These are phyloP conservation scores for Blastosporella zonata DNA, from an alignment of 1,284 basidiomycete genomes.

Conservation along the genomic window DNA sequence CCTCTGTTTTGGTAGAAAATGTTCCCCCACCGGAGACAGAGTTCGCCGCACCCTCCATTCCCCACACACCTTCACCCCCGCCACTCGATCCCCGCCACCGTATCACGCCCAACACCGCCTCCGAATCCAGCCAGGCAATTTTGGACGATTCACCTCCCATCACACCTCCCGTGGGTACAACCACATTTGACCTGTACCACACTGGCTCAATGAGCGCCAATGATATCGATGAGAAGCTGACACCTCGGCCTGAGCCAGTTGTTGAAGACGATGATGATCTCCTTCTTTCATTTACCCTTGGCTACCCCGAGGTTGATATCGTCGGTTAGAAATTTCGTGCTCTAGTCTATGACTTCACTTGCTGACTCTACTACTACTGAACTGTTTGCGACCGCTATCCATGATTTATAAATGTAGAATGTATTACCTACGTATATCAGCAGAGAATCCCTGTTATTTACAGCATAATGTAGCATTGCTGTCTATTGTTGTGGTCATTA, in stretches of 20 bases:
- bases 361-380: too few relatives aligned
- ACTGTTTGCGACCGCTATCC: too few relatives aligned
- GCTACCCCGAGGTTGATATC: constrained; percentile 16
- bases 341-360: too few relatives aligned
- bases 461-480: too few relatives aligned
- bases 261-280: constrained; percentile 19
- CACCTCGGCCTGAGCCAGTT: constrained; percentile 11
- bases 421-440: too few relatives aligned
- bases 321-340: constrained; percentile 3
- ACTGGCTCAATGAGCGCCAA: constrained; percentile 16
- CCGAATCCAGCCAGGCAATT: constrained; percentile 12
- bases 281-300: constrained; percentile 17
- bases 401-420: too few relatives aligned
- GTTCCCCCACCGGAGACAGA: background rate
- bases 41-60: background rate
- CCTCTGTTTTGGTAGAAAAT: background rate
- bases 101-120: background rate
- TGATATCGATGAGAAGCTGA: constrained; percentile 5
- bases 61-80: background rate
- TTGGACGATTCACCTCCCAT: constrained; percentile 14
- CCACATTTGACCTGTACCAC: constrained; percentile 8
- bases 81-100: background rate
- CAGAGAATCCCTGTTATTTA: too few relatives aligned
- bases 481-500: too few relatives aligned
- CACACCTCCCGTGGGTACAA: constrained; percentile 4